Evolutionary conservation across 192 early-diverging fungal species (phyloP).

Genomic region (Entophlyctis helioformis): DNA sequence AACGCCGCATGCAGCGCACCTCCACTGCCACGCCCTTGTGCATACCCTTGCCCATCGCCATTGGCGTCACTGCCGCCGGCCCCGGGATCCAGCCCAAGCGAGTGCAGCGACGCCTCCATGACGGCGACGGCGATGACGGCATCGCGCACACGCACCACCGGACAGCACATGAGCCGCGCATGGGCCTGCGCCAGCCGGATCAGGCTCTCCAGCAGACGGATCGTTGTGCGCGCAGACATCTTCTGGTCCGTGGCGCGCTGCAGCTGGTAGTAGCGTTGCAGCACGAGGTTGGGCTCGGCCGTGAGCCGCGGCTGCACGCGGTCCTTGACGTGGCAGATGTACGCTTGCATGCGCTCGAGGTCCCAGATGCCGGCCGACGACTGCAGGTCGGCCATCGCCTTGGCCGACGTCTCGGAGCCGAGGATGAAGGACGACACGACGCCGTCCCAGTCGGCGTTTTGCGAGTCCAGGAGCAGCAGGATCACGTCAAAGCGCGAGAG

Average conservation of each 20-base stretch:
- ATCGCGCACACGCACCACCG: conserved; percentile 43
- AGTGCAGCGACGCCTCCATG: conserved; percentile 40
- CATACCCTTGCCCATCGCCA: conserved; percentile 51
- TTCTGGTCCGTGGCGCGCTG: conserved; percentile 53
- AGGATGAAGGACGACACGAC: conserved; percentile 30
- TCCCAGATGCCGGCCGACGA: conserved; percentile 27
- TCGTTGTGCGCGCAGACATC: conserved; percentile 60
- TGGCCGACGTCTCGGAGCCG: conserved; percentile 2
- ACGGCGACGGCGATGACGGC: conserved; percentile 43
- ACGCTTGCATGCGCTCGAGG: conserved; percentile 55
- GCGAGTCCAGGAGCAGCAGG: conserved; percentile 54
- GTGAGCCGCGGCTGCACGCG: conserved; percentile 42
- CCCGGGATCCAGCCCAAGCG: too few relatives aligned
- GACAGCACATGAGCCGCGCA: conserved; percentile 42
- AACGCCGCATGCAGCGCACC: conserved; percentile 46
- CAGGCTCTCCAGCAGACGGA: conserved; percentile 34
- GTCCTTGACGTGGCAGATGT: conserved; percentile 48
- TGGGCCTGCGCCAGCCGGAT: conserved; percentile 36
- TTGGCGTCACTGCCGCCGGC: conserved; percentile 12
- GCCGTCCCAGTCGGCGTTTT: conserved; percentile 54
- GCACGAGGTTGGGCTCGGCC: conserved; percentile 45
- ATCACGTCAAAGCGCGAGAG: conserved; percentile 67
- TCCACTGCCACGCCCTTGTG: conserved; percentile 31
- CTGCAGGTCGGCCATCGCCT: neutral
- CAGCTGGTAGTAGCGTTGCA: conserved; percentile 57